Evolutionary conservation across 2,329 filamentous ascomycete genomes (phyloP), one percentile per base, ranked within the genome.

Genomic region (Pseudopithomyces chartarum): DNA sequence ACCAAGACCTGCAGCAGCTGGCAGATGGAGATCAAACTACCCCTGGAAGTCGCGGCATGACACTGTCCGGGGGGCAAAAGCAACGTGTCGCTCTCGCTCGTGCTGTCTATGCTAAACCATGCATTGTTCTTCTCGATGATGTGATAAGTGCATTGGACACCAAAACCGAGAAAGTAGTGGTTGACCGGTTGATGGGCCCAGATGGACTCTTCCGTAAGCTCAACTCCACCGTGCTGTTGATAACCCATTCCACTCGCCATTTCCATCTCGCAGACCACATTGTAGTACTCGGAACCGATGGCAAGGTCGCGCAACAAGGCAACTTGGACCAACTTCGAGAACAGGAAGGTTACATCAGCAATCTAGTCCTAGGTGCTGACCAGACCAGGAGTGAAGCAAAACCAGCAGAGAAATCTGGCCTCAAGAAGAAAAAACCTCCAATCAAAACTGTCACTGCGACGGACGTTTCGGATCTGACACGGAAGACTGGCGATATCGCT

Each of bases 61-160:
- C 75, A 8, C 71, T 83, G 12, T 81, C 78, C 60, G 80, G 80
- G 17, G 81, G 81, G 4, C 81, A 83, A 58, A 78, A 76, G 50
- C 79, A 81, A 57, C 73, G 80, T 38, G 73, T 82, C 52, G 44
- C 34, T 36, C 34, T 36, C 34, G 34, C 34, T 36, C 34, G 34
- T 36, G 34, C 34, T 36, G 34, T 36, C 34, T 54, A 32, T n/a
- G 22, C 17, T 12, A 38, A 32, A 19, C n/a, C 6, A 6, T 29
- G 13, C 3, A 47, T 36, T 39, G 11, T n/a, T 36, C 10, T 13
- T 34, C 34, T 34, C 5, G 19, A 38, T 19, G 20, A 43, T 12
- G 23, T 15, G n/a, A 29, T 53, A 45, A 53, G n/a, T 29, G 29
- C 4, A 15, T 15, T 39, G 7, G 26, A 12, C 26, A 54, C 26